These are phyloP conservation scores for Fusarium multiceps DNA, from an alignment of 2,329 filamentous ascomycete species.

Conservation along the genomic window DNA sequence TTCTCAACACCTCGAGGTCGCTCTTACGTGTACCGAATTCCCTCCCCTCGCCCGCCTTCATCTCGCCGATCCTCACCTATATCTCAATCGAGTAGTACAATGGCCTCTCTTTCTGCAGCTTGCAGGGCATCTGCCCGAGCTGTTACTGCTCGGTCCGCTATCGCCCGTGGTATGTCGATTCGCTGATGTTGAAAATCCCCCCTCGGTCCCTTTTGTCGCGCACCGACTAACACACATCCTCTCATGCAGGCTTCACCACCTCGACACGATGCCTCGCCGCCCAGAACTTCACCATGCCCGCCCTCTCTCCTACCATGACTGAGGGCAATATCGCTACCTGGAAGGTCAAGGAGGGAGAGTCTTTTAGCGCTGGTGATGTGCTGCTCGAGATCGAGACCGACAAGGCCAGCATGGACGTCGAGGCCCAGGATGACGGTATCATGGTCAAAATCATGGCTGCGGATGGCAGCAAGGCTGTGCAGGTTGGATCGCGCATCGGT, in stretches of 20 bases:
- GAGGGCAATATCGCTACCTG: slow-evolving; percentile 89
- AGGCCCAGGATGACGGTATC: slow-evolving; percentile 89
- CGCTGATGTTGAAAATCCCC: slow-evolving; percentile 20
- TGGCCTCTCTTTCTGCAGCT: slow-evolving; percentile 74
- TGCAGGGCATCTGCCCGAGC: slow-evolving; percentile 73
- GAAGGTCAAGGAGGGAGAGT: slow-evolving; percentile 89
- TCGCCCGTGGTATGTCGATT: slow-evolving; percentile 65
- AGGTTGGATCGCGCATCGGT: slow-evolving; percentile 84
- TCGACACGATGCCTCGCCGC: slow-evolving; percentile 74
- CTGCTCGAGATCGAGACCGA: slow-evolving; percentile 93
- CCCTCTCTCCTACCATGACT: slow-evolving; percentile 92
- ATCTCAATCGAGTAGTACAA: slow-evolving; percentile 53
- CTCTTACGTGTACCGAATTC: slow-evolving; percentile 37
- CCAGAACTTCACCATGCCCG: slow-evolving; percentile 91
- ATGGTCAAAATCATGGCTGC: slow-evolving; percentile 83
- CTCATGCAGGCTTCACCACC: slow-evolving; percentile 69
- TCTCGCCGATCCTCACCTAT: slow-evolving; percentile 36
- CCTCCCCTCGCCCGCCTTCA: slow-evolving; percentile 25
- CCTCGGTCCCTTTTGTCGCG: slow-evolving; percentile 43
- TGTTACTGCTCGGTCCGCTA: slow-evolving; percentile 59
- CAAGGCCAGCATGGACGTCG: slow-evolving; percentile 94
- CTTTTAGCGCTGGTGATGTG: slow-evolving; percentile 84
- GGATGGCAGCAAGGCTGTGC: slow-evolving; percentile 79
- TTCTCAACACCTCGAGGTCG: slow-evolving; percentile 41
- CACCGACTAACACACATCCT: slow-evolving; percentile 38